Conservation (phyloP, 148 eudicot genomes). For the Talinum fruticosum region DNA sequence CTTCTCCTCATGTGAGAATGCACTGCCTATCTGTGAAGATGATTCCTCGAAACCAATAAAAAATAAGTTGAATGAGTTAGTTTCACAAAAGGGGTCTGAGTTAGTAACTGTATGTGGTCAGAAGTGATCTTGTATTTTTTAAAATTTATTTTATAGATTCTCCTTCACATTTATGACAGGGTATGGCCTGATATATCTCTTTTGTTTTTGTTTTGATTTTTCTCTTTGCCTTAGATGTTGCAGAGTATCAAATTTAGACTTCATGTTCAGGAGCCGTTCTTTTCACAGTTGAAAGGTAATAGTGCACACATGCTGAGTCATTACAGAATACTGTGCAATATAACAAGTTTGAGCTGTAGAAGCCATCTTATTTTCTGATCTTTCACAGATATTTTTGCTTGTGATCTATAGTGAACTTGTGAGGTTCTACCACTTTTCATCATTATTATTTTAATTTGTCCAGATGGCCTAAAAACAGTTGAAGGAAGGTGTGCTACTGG, state of each 20-base stretch:
- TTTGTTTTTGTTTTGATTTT: not conserved
- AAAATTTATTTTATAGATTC: not conserved
- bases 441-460: conserved; percentile 2
- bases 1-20: conserved; percentile 25
- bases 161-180: not conserved
- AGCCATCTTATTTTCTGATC: not conserved
- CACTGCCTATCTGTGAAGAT: conserved; percentile 32
- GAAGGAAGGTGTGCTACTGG: conserved; percentile 96
- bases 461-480: conserved; percentile 76
- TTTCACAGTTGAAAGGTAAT: conserved; percentile 72
- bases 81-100: conserved; percentile 51
- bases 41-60: conserved; percentile 35
- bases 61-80: conserved; percentile 48
- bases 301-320: not conserved
- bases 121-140: conserved; percentile 7
- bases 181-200: not conserved
- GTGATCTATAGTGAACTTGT: not conserved
- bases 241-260: conserved; percentile 56
- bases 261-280: conserved; percentile 88
- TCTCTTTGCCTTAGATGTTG: conserved; percentile 42
- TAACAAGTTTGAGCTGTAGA: conserved; percentile 1
- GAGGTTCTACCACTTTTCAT: not conserved
- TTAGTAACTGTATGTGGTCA: conserved; percentile 47
- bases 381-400: not conserved
- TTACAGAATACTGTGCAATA: not conserved